Percentiles rank a stretch among this genome's conserved stretches.
phyloP scores from a whole-genome alignment of 148 eudicot species.

The Camellia sinensis region DNA sequence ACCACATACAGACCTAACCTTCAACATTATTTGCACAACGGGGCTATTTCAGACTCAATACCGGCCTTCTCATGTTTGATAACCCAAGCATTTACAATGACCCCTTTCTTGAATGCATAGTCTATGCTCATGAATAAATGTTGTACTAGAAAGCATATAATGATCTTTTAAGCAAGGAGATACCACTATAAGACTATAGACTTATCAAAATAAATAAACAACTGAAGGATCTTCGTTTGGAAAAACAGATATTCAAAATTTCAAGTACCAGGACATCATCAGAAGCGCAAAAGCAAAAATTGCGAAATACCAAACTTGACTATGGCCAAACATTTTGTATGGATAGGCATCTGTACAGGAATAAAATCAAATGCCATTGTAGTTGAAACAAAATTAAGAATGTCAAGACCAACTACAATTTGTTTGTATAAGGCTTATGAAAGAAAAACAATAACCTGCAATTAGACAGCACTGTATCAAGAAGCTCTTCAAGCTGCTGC shows the following conservation, averaged over 20 bases:
- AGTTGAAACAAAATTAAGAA: background rate
- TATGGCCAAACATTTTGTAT: background rate
- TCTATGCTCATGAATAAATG: background rate
- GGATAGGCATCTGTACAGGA: background rate
- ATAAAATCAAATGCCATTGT: background rate
- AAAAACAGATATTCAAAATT: background rate
- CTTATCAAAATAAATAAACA: background rate
- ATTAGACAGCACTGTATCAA: constrained; percentile 43
- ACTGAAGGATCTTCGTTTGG: background rate
- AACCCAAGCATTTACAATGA: no score
- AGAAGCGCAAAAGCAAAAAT: background rate
- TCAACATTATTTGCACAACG: no score
- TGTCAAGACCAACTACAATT: constrained; percentile 3
- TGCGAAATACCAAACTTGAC: no score
- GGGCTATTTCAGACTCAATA: no score
- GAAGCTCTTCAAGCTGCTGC: constrained; percentile 66
- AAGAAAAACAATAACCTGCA: constrained; percentile 55
- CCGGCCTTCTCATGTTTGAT: no score
- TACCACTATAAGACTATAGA: background rate
- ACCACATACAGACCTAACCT: no score
- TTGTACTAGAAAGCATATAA: background rate
- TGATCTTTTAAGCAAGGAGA: background rate
- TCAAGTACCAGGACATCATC: background rate
- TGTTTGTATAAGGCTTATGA: background rate
- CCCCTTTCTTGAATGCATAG: background rate